Conservation (phyloP, 179 eudicot genomes). For the Beta lomatogona region DNA sequence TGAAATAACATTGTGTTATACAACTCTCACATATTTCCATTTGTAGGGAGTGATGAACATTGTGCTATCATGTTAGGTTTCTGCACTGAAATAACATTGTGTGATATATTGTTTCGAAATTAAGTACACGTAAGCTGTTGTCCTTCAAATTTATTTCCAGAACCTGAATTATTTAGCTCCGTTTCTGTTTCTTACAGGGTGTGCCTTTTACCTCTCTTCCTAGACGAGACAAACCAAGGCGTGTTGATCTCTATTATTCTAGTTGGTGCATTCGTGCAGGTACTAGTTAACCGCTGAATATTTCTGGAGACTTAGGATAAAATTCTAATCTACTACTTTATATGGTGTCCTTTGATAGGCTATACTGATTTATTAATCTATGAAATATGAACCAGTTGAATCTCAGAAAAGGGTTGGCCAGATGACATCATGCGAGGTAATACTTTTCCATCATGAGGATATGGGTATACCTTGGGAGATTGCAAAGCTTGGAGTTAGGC, state of each 20-base stretch:
- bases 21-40: too few relatives aligned
- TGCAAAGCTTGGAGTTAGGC: constrained; percentile 82
- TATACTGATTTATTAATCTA: background rate
- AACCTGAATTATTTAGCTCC: background rate
- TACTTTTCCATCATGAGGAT: constrained; percentile 89
- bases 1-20: background rate
- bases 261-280: constrained; percentile 96
- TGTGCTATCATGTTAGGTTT: background rate
- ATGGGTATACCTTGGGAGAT: constrained; percentile 97
- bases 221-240: constrained; percentile 76
- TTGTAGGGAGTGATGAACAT: background rate
- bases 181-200: constrained; percentile 48
- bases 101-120: background rate
- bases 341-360: background rate
- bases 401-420: constrained; percentile 61
- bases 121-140: background rate
- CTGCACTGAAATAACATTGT: background rate
- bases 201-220: constrained; percentile 65
- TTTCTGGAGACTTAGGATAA: background rate
- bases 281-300: constrained; percentile 20
- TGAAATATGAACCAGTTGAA: constrained; percentile 44
- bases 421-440: constrained; percentile 75
- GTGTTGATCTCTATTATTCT: constrained; percentile 86
- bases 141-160: background rate
- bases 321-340: background rate